Conservation (phyloP, 2,329 filamentous ascomycete species). For the Xylariales sp. region DNA sequence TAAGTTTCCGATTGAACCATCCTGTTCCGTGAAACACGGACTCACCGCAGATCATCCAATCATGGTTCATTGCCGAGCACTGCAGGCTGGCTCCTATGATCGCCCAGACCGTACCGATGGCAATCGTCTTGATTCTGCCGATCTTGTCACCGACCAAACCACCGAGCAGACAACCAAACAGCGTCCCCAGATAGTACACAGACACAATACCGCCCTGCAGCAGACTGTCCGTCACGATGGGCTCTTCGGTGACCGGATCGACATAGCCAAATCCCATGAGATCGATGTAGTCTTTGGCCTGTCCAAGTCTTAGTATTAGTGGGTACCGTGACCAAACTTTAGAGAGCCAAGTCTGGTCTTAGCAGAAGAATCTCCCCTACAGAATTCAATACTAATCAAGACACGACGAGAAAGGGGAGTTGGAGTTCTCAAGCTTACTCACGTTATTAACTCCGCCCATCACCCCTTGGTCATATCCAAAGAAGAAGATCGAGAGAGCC, state of each 20-base stretch:
- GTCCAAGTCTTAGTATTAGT: constrained; percentile 46
- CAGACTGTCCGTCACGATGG: constrained; percentile 54
- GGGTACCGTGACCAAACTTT: background rate
- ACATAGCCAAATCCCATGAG: constrained; percentile 62
- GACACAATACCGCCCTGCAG: constrained; percentile 60
- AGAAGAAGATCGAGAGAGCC: constrained; percentile 64
- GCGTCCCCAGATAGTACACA: constrained; percentile 52
- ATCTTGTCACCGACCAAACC: constrained; percentile 60
- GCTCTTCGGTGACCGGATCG: constrained; percentile 37
- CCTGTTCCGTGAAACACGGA: background rate
- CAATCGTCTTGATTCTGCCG: constrained; percentile 61
- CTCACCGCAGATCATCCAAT: constrained; percentile 66
- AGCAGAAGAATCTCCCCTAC: background rate
- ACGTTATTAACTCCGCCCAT: constrained; percentile 62
- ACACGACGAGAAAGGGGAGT: background rate
- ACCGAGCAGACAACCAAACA: constrained; percentile 58
- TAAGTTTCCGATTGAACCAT: constrained; percentile 6
- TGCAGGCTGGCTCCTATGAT: constrained; percentile 60
- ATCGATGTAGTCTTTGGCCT: constrained; percentile 57
- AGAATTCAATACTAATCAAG: background rate
- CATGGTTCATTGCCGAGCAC: constrained; percentile 58
- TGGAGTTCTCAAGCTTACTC: constrained; percentile 50
- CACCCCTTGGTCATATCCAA: constrained; percentile 52
- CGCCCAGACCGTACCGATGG: constrained; percentile 51
- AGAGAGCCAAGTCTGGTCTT: background rate